These are phyloP conservation scores for Corinectria fuckeliana DNA, from an alignment of 2,329 filamentous ascomycete species.

Conservation along the genomic window DNA sequence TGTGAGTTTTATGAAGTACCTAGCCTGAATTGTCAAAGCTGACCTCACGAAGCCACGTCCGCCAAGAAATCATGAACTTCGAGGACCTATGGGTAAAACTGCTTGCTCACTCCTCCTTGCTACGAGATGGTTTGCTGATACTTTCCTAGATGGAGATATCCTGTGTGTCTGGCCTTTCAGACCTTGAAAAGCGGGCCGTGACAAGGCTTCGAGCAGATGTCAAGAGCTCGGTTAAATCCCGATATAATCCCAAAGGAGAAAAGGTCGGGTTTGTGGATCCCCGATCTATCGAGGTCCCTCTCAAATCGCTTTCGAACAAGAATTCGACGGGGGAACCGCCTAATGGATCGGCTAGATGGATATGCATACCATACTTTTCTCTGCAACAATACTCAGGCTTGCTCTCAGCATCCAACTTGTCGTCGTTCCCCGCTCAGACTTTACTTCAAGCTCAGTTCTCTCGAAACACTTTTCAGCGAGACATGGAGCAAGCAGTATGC, in stretches of 20 bases:
- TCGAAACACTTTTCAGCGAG: conserved; percentile 46
- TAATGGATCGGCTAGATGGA: conserved; percentile 43
- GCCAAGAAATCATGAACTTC: conserved; percentile 50
- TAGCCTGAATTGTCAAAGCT: conserved; percentile 7
- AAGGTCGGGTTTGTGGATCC: conserved; percentile 53
- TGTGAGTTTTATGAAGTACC: conserved; percentile 35
- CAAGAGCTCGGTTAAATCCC: conserved; percentile 46
- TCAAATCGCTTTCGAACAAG: conserved; percentile 37
- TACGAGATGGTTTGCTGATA: neutral
- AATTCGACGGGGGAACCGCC: conserved; percentile 11
- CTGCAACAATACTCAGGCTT: conserved; percentile 52
- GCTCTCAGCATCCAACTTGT: conserved; percentile 38
- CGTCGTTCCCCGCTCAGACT: conserved; percentile 51
- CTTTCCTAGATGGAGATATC: conserved; percentile 43
- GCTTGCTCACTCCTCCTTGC: neutral
- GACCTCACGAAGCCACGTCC: conserved; percentile 42
- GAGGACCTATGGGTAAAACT: conserved; percentile 48
- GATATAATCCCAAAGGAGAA: conserved; percentile 46
- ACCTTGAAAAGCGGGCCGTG: conserved; percentile 44
- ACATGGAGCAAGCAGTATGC: conserved; percentile 56
- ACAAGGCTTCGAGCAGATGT: conserved; percentile 47
- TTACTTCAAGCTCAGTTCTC: conserved; percentile 53
- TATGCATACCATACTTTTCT: conserved; percentile 56
- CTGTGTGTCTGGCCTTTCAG: conserved; percentile 42
- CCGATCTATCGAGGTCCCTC: conserved; percentile 44